Evolutionary conservation across 106 monocot species (phyloP).

Genomic region (Apostasia shenzhenica): DNA sequence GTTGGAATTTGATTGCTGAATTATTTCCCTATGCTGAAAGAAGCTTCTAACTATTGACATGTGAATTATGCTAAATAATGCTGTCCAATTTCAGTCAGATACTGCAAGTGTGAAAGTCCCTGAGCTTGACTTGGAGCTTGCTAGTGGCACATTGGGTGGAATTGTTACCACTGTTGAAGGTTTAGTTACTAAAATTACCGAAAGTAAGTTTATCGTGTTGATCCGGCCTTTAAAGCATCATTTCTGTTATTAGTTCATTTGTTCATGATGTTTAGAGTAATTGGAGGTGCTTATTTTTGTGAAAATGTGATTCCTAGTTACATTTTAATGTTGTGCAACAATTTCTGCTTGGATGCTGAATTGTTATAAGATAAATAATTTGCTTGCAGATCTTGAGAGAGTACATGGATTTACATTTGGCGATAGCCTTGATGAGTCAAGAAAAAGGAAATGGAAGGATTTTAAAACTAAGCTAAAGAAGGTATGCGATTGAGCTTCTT

Average conservation of each 20-base stretch:
- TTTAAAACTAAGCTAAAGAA: constrained; percentile 59
- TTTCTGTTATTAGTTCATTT: neutral
- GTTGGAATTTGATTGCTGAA: no score
- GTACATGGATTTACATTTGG: constrained; percentile 92
- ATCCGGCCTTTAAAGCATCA: no score
- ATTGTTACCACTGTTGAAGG: constrained; percentile 98
- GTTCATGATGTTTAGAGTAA: no score
- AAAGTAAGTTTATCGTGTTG: constrained; percentile 62
- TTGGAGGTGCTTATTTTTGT: no score
- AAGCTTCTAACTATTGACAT: neutral
- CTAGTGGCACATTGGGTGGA: constrained; percentile 95
- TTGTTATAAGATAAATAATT: constrained; percentile 1
- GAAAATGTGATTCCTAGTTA: no score
- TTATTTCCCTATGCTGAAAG: no score
- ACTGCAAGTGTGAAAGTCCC: constrained; percentile 78
- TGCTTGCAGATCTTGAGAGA: constrained; percentile 66
- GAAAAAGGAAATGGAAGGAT: constrained; percentile 68
- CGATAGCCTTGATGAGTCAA: constrained; percentile 64
- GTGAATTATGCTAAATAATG: neutral
- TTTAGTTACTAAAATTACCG: constrained; percentile 75
- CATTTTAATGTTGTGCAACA: no score
- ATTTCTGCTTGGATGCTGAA: neutral
- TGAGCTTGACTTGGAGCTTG: constrained; percentile 89
- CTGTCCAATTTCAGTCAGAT: constrained; percentile 55
- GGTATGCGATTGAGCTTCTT: constrained; percentile 24